Conservation (phyloP, 345 rosid species). For the Aegle marmelos region DNA sequence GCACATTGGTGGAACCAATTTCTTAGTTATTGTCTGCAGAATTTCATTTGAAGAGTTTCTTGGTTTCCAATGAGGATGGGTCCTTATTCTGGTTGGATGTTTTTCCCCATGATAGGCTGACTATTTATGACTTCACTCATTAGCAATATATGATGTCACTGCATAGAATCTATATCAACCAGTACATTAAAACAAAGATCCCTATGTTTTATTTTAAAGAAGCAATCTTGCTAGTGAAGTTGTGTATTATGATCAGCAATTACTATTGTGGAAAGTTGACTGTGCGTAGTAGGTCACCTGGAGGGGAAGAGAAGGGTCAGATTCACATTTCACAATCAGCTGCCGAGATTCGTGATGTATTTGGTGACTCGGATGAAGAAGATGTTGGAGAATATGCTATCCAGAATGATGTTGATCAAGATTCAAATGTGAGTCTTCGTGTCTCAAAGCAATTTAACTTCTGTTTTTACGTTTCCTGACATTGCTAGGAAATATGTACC, state of each 20-base stretch:
- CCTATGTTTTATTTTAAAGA: conserved; percentile 8
- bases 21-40: background rate
- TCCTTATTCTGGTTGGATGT: background rate
- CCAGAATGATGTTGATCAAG: conserved; percentile 64
- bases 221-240: conserved; percentile 12
- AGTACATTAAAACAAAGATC: background rate
- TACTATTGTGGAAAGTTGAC: conserved; percentile 11
- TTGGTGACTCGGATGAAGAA: conserved; percentile 97
- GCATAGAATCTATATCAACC: background rate
- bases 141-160: background rate
- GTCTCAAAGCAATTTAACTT: conserved; percentile 1
- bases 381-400: conserved; percentile 67
- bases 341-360: conserved; percentile 93
- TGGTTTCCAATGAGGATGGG: background rate
- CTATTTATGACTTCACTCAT: background rate
- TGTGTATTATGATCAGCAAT: conserved; percentile 17
- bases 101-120: background rate
- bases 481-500: conserved; percentile 2
- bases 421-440: conserved; percentile 54
- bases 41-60: background rate
- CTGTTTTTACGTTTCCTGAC: conserved; percentile 1
- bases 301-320: conserved; percentile 60
- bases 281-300: conserved; percentile 51
- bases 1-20: background rate
- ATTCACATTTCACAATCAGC: conserved; percentile 53